Percentiles rank a stretch among this genome's conserved stretches.
phyloP scores from a whole-genome alignment of 257 asterid species.

The Rhazya stricta region DNA sequence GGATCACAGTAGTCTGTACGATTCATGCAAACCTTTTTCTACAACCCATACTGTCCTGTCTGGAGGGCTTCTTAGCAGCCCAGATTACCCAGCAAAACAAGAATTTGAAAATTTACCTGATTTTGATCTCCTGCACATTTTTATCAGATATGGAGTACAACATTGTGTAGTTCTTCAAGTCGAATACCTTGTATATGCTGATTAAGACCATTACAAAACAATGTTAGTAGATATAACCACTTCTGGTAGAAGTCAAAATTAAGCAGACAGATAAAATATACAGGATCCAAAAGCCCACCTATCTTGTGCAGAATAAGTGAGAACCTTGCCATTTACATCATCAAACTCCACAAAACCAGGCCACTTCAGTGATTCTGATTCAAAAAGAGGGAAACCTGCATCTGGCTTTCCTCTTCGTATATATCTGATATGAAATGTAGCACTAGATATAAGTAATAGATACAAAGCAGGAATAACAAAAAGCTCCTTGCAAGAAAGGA shows the following conservation, averaged over 20 bases:
- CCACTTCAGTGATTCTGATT: slow-evolving; percentile 97
- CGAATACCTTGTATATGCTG: slow-evolving; percentile 80
- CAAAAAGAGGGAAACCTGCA: slow-evolving; percentile 94
- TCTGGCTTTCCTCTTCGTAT: slow-evolving; percentile 91
- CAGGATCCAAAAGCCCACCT: slow-evolving; percentile 39
- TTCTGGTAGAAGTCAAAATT: not conserved
- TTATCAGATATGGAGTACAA: slow-evolving; percentile 84
- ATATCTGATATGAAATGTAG: slow-evolving; percentile 43
- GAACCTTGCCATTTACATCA: slow-evolving; percentile 97
- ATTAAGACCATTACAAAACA: slow-evolving; percentile 9
- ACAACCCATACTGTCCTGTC: not conserved
- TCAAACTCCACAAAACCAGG: slow-evolving; percentile 99
- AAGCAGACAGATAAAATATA: not conserved
- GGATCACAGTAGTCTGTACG: not conserved
- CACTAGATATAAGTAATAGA: slow-evolving; percentile 7
- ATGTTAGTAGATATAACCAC: slow-evolving; percentile 19
- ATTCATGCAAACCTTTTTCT: not conserved
- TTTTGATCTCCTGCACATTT: slow-evolving; percentile 70
- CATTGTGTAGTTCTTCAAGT: slow-evolving; percentile 70
- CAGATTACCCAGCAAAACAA: not conserved
- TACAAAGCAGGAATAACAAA: slow-evolving; percentile 13
- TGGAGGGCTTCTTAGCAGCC: not conserved
- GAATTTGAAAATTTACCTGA: slow-evolving; percentile 29
- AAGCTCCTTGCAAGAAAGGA: slow-evolving; percentile 10
- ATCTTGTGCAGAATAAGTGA: slow-evolving; percentile 94